Conservation (phyloP, 306 rosid genomes). For the Sesbania bispinosa region DNA sequence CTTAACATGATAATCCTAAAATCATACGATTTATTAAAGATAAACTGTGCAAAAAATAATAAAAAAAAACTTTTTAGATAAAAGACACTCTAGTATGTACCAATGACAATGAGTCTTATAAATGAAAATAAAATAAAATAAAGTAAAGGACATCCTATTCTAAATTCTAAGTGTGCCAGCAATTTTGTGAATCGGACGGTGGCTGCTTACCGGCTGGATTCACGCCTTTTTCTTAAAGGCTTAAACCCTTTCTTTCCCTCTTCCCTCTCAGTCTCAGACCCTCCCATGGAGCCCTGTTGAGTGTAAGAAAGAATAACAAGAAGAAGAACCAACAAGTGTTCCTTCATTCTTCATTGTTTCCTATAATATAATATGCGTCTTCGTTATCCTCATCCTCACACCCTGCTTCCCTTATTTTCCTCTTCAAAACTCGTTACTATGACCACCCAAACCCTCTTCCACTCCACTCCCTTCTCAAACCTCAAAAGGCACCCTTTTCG, state of each 20-base stretch:
- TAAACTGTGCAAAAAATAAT: no score
- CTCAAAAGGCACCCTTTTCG: neutral
- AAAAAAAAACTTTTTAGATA: no score
- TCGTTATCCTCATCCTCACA: slow-evolving; percentile 36
- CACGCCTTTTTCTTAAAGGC: no score
- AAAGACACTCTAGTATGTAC: no score
- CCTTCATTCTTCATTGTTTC: neutral
- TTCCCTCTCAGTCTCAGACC: neutral
- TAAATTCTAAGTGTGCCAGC: neutral
- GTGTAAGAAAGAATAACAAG: neutral
- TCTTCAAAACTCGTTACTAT: slow-evolving; percentile 35
- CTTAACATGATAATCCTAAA: no score
- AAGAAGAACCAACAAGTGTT: neutral
- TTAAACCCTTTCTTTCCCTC: neutral
- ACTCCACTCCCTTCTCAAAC: slow-evolving; percentile 31
- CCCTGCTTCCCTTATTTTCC: slow-evolving; percentile 28
- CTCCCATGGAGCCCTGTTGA: neutral
- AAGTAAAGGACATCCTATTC: no score
- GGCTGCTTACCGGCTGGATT: neutral
- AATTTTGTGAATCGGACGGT: neutral
- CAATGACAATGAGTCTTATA: no score
- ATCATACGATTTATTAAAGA: no score
- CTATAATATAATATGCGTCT: slow-evolving; percentile 40
- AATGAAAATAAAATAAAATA: no score
- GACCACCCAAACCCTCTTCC: slow-evolving; percentile 45